Percentiles rank a stretch among this genome's conserved stretches.
These are phyloP conservation scores for Discostella stelligera DNA, from an alignment of 352 stramenopile genomes.

Conservation along the genomic window DNA sequence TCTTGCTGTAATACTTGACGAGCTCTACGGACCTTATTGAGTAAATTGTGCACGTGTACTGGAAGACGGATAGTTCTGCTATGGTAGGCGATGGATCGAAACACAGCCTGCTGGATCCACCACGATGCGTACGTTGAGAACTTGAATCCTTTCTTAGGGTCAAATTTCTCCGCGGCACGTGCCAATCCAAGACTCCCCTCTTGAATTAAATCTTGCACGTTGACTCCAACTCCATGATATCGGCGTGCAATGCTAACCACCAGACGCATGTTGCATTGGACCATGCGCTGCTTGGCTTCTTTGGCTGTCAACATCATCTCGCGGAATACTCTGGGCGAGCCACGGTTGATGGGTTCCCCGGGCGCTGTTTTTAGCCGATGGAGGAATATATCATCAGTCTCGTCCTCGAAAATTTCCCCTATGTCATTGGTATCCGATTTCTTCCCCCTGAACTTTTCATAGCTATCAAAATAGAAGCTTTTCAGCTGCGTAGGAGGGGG, in stretches of 20 bases:
- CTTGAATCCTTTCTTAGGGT: constrained; percentile 84
- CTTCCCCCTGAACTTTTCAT: constrained; percentile 46
- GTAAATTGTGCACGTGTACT: constrained; percentile 87
- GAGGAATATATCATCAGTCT: constrained; percentile 48
- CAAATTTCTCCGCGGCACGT: constrained; percentile 84
- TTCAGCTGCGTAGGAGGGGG: constrained; percentile 56
- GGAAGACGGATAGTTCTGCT: constrained; percentile 85
- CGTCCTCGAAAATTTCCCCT: constrained; percentile 29
- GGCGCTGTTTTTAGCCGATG: constrained; percentile 33
- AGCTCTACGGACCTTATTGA: constrained; percentile 80
- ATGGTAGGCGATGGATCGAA: constrained; percentile 86
- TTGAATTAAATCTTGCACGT: constrained; percentile 84
- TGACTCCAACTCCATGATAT: constrained; percentile 83
- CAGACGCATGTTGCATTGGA: constrained; percentile 86
- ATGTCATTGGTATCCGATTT: constrained; percentile 11
- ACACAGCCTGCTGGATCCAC: constrained; percentile 88
- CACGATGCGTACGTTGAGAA: constrained; percentile 86
- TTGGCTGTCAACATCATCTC: constrained; percentile 72
- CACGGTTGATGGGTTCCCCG: constrained; percentile 64
- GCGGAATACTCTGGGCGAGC: constrained; percentile 70
- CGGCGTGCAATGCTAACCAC: constrained; percentile 84
- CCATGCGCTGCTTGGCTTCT: constrained; percentile 83
- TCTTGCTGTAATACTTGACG: constrained; percentile 70
- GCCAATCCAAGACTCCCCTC: constrained; percentile 82
- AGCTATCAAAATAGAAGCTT: constrained; percentile 66